Base-by-base conservation (phyloP, 2,329 filamentous ascomycete genomes). In the Akanthomyces dipterigenus region DNA sequence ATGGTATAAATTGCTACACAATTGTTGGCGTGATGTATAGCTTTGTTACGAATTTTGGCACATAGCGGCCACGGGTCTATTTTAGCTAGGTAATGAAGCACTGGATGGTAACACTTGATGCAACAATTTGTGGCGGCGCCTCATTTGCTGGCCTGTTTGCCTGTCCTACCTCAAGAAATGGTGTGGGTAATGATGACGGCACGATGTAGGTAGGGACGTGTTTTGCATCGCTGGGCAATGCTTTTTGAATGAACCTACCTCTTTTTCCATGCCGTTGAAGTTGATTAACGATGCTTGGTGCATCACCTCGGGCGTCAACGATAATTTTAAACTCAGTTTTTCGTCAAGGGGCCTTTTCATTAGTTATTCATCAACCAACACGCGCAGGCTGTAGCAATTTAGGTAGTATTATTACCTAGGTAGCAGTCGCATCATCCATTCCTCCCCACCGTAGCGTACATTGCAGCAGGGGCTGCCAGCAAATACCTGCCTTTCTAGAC, bases 151-250 rank as follows among this genome's bases (percentile, higher is more conserved):
- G 50, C 18, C 31, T 34, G 31, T n/a, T n/a, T n/a, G 31, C 7
- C 31, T 34, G 31, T 34, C 7, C 6, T 34, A 34, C 6, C 31
- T 34, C 24, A 16, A 34, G 53, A 11, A 36, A 46, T 50, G 8
- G 55, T 50, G 45, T 31, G 46, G 56, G 56, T 59, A 59, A 59
- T 59, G 36, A 59, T 59, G 56, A 59, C 56, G 56, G 56, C 56
- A 59, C 45, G n/a, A 51, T 7, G 24, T 36, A 24, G 8, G 18
- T 26, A 18, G 8, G 18, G 11, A 50, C 40, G 18, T 46, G 38
- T 18, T 24, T 12, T 12, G 38, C 28, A 18, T 38, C 20, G 43
- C 26, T 31, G 36, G 9, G 9, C 36, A 38, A 38, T 38, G 36
- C 36, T 38, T 38, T 38, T 38, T 2, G 4, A 16, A n/a, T n/a